Conservation (phyloP, 306 rosid genomes). For the Crotalaria pallida region DNA sequence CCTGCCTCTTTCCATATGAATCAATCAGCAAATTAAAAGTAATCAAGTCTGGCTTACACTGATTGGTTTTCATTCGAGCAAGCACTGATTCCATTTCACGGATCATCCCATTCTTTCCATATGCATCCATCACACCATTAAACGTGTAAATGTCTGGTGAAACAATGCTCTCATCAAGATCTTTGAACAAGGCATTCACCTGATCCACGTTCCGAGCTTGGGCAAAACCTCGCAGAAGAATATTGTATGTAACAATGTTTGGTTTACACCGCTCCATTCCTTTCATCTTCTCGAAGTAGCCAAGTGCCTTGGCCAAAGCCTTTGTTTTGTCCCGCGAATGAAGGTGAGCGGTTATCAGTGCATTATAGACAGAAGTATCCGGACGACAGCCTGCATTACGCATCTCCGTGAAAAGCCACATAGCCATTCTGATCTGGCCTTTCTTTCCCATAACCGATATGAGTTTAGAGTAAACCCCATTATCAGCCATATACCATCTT, state of each 20-base stretch:
- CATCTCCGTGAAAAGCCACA: constrained; percentile 99
- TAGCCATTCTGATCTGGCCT: constrained; percentile 87
- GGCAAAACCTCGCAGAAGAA: constrained; percentile 83
- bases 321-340: constrained; percentile 65
- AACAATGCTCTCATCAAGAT: constrained; percentile 72
- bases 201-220: constrained; percentile 58
- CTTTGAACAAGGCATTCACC: constrained; percentile 70
- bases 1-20: constrained; percentile 89
- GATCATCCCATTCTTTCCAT: constrained; percentile 81
- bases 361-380: constrained; percentile 86
- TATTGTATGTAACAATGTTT: constrained; percentile 77
- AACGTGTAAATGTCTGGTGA: constrained; percentile 72
- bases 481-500: constrained; percentile 87
- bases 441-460: constrained; percentile 89
- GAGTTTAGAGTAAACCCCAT: constrained; percentile 83
- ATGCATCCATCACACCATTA: constrained; percentile 97
- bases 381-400: constrained; percentile 80
- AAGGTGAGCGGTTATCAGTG: constrained; percentile 88
- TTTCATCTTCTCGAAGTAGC: constrained; percentile 91
- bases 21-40: constrained; percentile 80
- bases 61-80: constrained; percentile 69
- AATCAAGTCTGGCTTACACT: constrained; percentile 73
- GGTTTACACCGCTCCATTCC: constrained; percentile 86
- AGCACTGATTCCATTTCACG: constrained; percentile 83
- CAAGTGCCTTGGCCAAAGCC: constrained; percentile 71